Base-by-base conservation (phyloP, 129 eudicot genomes). In the Erigeron canadensis region DNA sequence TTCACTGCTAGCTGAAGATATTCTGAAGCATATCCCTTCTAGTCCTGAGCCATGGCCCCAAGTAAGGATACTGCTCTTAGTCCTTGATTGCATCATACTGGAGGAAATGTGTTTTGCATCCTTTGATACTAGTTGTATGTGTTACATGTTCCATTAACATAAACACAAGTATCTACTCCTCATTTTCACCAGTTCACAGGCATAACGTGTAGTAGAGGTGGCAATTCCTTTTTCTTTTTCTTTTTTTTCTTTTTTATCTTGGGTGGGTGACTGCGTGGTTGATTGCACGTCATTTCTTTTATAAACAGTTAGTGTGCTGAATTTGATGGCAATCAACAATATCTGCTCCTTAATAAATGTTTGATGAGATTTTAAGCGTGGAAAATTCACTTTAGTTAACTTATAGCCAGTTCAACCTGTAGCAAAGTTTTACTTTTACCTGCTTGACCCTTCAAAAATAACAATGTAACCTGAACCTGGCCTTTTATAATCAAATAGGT, bases 1-100 rank as follows among this genome's bases (percentile, higher is more conserved):
- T 53, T 55, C 84, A 22, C 69, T 83, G 57, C 75, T 86, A 82
- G 89, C 74, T 47, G 78, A 67, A 79, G 69, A 82, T 66, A 77
- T 86, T 67, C 23, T 78, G 39, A 84, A 86, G 76, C 72, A 75
- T 75, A 84, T 88, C 45, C 84, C 87, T 57, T 56, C 81, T 61
- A 58, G 72, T 80, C 79, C 79, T 34, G 96, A 78, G 67, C 77
- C 85, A 59, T 88, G 91, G 91, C 82, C 95, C 51, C 95, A 85
- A 71, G 96, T 88, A 81, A 56, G 85, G 47, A 11, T 34, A 44
- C 40, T 43, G 17, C 64, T 2, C 23, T 67, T 47, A 23, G 58
- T 53, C 23, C 6, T 23, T 21, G n/a, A 5, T 39, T 37, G 28
- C 40, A 8, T 23, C 64, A 15, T 40, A 63, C 17, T 63, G 15